Base-by-base conservation (phyloP, 78 protist genomes). In the Planoprotostelium fungivorum region DNA sequence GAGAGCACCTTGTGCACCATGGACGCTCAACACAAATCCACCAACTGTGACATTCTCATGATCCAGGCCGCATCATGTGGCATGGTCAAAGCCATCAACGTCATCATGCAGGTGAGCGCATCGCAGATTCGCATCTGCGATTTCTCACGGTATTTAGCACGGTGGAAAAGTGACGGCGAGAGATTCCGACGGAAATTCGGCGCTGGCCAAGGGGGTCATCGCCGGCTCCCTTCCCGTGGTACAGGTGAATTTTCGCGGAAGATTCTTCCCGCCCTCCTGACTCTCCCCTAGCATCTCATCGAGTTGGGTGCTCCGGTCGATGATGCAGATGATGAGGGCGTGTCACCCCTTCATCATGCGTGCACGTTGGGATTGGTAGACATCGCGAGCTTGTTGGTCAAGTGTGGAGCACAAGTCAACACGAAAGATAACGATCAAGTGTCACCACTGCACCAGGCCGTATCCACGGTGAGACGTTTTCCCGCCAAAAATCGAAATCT, bases 311-410 rank as follows among this genome's bases (percentile, higher is more conserved):
- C 73, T 51, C 16, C 16, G 73, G 37, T 93, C 36, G 89, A 93
- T 84, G 89, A 92, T 90, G 91, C 91, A 29, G 95, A 93, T 84
- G 87, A 90, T 1, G 92, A 90, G 31, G 95, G 95, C 89, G 93
- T 90, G 10, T 86, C 95, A 36, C 93, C 95, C 25, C 35, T 93
- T 16, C 95, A 90, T 38, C 95, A 93, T 90, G 90, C 95, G 29
- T 90, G 95, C 36, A 88, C 89, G 34, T 89, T 89, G 51, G 95
- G 95, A 0, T 87, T 88, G 1, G 29, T 93, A 86, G 34, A 87
- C 83, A 35, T 93, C 23, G 29, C 88, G 0, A 93, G 89, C 34
- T 0, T 90, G 37, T 36, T 93, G 37, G 29, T 93, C 9, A 92
- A 90, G 34, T 86, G 90, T 88, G 95, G 95, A 34, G 35, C 95